Conservation (phyloP, 768 basidiomycete genomes). For the Chalciporus pseudorubinellus region DNA sequence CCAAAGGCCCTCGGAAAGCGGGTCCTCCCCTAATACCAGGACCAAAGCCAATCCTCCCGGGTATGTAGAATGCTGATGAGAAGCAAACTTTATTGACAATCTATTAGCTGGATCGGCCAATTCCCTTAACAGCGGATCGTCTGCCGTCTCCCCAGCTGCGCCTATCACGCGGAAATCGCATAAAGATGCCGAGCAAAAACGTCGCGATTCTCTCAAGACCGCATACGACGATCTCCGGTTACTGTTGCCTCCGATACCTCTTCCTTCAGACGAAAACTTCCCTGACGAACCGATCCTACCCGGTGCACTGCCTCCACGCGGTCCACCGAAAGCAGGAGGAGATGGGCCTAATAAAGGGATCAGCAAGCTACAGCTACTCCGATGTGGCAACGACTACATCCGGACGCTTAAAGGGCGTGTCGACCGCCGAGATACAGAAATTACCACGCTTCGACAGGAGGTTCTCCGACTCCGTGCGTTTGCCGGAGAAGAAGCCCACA, state of each 20-base stretch:
- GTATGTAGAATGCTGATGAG: slow-evolving; percentile 33
- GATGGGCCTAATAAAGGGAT: slow-evolving; percentile 96
- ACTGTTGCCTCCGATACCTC: slow-evolving; percentile 85
- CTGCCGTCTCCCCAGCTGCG: slow-evolving; percentile 33
- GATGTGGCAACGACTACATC: slow-evolving; percentile 90
- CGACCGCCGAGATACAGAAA: slow-evolving; percentile 78
- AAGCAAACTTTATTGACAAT: slow-evolving; percentile 3
- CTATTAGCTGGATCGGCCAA: slow-evolving; percentile 35
- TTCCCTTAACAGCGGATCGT: slow-evolving; percentile 24
- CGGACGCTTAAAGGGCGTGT: slow-evolving; percentile 72
- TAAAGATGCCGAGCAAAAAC: slow-evolving; percentile 96
- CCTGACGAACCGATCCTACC: slow-evolving; percentile 77
- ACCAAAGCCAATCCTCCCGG: slow-evolving; percentile 73
- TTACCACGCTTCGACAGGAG: slow-evolving; percentile 63
- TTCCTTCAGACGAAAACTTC: slow-evolving; percentile 70
- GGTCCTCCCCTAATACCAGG: slow-evolving; percentile 42
- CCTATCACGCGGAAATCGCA: slow-evolving; percentile 76
- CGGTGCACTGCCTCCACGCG: slow-evolving; percentile 85
- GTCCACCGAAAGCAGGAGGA: slow-evolving; percentile 78
- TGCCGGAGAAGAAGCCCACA: slow-evolving; percentile 19
- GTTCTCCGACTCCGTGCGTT: slow-evolving; percentile 54
- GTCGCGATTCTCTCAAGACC: slow-evolving; percentile 93
- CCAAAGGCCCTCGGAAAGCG: slow-evolving; percentile 29
- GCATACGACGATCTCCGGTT: slow-evolving; percentile 84
- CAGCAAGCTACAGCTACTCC: slow-evolving; percentile 87